phyloP scores from a whole-genome alignment of 2,329 filamentous ascomycete genomes.

The Bipolaris oryzae region DNA sequence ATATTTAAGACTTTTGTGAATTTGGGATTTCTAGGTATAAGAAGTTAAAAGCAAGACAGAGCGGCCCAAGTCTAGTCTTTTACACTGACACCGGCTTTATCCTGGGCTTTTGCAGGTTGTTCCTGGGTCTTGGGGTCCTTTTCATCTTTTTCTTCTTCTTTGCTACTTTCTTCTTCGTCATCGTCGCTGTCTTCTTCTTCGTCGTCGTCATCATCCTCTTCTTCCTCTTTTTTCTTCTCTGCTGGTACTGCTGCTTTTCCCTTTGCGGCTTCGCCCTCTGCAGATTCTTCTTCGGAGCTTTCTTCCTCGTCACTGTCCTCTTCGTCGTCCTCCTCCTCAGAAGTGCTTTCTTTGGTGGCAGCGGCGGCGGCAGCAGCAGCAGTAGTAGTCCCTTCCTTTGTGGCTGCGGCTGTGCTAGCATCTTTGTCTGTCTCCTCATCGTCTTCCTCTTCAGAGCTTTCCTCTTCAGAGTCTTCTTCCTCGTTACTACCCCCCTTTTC shows the following conservation, averaged over 20 bases:
- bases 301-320: slow-evolving; percentile 16
- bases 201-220: not conserved
- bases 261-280: slow-evolving; percentile 14
- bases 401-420: not conserved
- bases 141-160: slow-evolving; percentile 19
- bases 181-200: slow-evolving; percentile 3
- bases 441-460: slow-evolving; percentile 14
- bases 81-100: slow-evolving; percentile 46
- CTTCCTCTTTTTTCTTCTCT: not conserved
- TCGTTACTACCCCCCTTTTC: slow-evolving; percentile 3
- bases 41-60: not conserved
- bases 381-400: not conserved
- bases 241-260: not conserved
- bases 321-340: slow-evolving; percentile 16
- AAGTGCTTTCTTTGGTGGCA: not conserved
- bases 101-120: slow-evolving; percentile 33
- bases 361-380: not conserved
- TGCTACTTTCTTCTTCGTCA: slow-evolving; percentile 10
- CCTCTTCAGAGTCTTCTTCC: slow-evolving; percentile 4
- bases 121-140: slow-evolving; percentile 25
- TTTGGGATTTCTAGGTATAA: not conserved
- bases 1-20: not conserved
- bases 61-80: slow-evolving; percentile 35
- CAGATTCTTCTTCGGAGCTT: slow-evolving; percentile 11
- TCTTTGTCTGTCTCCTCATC: slow-evolving; percentile 6